Evolutionary conservation across 2,329 filamentous ascomycete species (phyloP).

Genomic region (Metarhizium humberi): DNA sequence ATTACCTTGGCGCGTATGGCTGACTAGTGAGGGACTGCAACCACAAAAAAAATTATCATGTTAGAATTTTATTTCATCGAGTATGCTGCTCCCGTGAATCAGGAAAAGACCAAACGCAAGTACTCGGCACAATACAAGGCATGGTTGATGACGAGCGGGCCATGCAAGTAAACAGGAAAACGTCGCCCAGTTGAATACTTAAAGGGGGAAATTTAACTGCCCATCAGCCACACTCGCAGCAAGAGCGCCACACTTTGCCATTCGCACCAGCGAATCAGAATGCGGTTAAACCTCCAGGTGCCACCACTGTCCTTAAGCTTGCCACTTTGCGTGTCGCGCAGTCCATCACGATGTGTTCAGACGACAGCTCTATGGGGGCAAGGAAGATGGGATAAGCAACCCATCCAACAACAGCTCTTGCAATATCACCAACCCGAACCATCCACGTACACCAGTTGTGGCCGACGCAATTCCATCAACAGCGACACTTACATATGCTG

Average conservation of each 20-base stretch:
- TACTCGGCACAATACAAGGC: background rate
- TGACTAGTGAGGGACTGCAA: no score
- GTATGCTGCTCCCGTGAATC: no score
- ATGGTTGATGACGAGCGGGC: background rate
- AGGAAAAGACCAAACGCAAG: no score
- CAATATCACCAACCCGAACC: background rate
- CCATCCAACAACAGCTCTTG: background rate
- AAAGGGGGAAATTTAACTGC: background rate
- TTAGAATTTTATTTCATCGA: no score
- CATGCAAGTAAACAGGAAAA: background rate
- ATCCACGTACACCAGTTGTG: background rate
- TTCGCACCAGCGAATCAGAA: background rate
- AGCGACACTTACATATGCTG: background rate
- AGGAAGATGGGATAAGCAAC: background rate
- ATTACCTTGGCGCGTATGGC: no score
- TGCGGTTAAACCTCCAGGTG: background rate
- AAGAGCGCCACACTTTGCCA: background rate
- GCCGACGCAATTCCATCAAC: background rate
- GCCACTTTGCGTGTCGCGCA: background rate
- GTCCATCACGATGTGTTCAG: background rate
- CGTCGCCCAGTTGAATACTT: background rate
- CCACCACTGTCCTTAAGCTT: background rate
- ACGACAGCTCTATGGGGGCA: background rate
- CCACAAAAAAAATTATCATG: no score
- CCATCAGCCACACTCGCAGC: background rate